Evolutionary conservation across 179 eudicot genomes (phyloP).

Genomic region (Nepenthes alata): DNA sequence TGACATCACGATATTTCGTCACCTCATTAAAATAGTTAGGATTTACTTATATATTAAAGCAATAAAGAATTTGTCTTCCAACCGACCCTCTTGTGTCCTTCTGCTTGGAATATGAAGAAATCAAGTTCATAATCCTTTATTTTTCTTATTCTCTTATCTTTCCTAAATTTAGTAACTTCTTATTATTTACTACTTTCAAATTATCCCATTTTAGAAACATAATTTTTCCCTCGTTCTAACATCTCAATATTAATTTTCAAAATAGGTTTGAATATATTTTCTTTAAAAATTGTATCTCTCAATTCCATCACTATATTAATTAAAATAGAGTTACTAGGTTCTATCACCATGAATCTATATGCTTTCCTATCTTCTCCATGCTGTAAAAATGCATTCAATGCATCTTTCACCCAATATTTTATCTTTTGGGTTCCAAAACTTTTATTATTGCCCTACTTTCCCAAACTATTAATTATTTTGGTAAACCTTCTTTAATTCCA

Average conservation of each 20-base stretch:
- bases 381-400: slow-evolving; percentile 3
- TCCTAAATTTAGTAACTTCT: not conserved
- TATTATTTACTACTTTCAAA: not conserved
- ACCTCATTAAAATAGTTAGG: no score
- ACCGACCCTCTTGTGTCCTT: not conserved
- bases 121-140: not conserved
- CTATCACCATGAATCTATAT: not conserved
- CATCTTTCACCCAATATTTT: not conserved
- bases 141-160: not conserved
- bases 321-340: not conserved
- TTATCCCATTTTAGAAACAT: not conserved
- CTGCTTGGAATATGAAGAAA: not conserved
- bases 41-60: not conserved
- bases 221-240: not conserved
- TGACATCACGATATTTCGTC: no score
- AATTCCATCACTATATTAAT: not conserved
- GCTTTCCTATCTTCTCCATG: not conserved
- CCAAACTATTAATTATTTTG: not conserved
- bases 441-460: not conserved
- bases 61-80: not conserved
- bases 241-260: not conserved
- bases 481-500: no score
- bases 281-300: not conserved
- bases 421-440: not conserved
- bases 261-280: not conserved